phyloP scores from a whole-genome alignment of 1,284 basidiomycete genomes.

The Bothia castanella region DNA sequence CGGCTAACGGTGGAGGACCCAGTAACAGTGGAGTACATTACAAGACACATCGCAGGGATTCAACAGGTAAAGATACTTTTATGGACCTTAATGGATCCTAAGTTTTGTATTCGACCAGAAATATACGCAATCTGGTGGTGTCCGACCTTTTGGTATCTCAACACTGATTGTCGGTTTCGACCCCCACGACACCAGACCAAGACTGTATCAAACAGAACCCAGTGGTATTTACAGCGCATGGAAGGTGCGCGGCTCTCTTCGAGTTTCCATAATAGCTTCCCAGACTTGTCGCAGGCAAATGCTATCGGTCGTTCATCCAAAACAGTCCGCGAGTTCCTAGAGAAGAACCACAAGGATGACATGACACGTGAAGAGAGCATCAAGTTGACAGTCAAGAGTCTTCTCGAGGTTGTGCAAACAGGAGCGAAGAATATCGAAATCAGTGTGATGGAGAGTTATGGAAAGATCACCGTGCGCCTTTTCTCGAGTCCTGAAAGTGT shows the following conservation, averaged over 20 bases:
- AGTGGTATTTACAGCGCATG: slow-evolving; percentile 97
- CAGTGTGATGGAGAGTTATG: slow-evolving; percentile 92
- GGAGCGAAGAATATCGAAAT: slow-evolving; percentile 99
- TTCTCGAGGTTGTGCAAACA: slow-evolving; percentile 98
- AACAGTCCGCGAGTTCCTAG: slow-evolving; percentile 97
- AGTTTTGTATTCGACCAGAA: slow-evolving; percentile 45
- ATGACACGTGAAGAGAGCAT: slow-evolving; percentile 86
- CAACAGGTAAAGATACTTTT: slow-evolving; percentile 70
- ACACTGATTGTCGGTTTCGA: slow-evolving; percentile 98
- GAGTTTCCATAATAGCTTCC: not conserved
- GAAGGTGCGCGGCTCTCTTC: slow-evolving; percentile 65
- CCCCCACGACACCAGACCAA: slow-evolving; percentile 83
- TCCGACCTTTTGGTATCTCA: slow-evolving; percentile 96
- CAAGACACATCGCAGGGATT: slow-evolving; percentile 94
- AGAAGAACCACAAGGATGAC: slow-evolving; percentile 97
- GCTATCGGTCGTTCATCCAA: slow-evolving; percentile 97
- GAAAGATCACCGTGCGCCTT: slow-evolving; percentile 76
- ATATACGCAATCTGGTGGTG: slow-evolving; percentile 99
- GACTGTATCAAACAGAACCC: slow-evolving; percentile 96
- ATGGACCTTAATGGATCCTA: not conserved
- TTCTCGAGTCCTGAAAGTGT: not conserved
- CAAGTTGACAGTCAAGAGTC: slow-evolving; percentile 93
- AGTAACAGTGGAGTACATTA: slow-evolving; percentile 97
- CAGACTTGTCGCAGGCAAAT: slow-evolving; percentile 64
- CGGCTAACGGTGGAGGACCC: slow-evolving; percentile 98